Evolutionary conservation across 495 filamentous ascomycete species (phyloP).

Genomic region (Penicillium canescens): DNA sequence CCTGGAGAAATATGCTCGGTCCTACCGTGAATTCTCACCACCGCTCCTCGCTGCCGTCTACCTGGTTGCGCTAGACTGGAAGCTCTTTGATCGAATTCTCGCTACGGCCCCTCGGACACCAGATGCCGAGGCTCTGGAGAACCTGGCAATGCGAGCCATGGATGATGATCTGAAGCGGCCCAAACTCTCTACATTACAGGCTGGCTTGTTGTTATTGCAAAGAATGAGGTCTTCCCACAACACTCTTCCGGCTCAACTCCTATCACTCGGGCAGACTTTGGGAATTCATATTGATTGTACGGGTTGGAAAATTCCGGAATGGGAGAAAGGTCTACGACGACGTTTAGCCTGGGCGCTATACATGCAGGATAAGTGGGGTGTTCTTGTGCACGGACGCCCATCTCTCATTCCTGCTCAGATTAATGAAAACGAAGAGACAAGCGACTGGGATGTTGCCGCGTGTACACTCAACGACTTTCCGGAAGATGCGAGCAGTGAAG

Average conservation of each 20-base stretch:
- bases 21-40: slow-evolving; percentile 73
- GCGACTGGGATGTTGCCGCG: slow-evolving; percentile 32
- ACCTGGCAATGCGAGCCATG: slow-evolving; percentile 63
- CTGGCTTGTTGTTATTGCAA: slow-evolving; percentile 77
- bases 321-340: slow-evolving; percentile 78
- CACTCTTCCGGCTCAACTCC: slow-evolving; percentile 38
- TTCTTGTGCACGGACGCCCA: slow-evolving; percentile 80
- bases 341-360: slow-evolving; percentile 82
- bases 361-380: slow-evolving; percentile 89
- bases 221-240: slow-evolving; percentile 29
- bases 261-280: slow-evolving; percentile 77
- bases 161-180: slow-evolving; percentile 65
- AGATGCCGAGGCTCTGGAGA: slow-evolving; percentile 64
- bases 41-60: slow-evolving; percentile 81
- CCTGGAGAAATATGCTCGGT: slow-evolving; percentile 72
- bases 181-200: slow-evolving; percentile 80
- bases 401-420: slow-evolving; percentile 70
- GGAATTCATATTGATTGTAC: slow-evolving; percentile 81
- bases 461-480: slow-evolving; percentile 55
- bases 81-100: slow-evolving; percentile 69
- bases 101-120: slow-evolving; percentile 44
- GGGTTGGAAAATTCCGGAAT: slow-evolving; percentile 75
- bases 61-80: slow-evolving; percentile 79
- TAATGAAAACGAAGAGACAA: slow-evolving; percentile 47
- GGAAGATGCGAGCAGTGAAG: slow-evolving; percentile 57